A percentile compares a stretch with the other conserved stretches of the same genome.
Conservation (phyloP, 2,329 filamentous ascomycete species). For the Bipolaris victoriae region DNA sequence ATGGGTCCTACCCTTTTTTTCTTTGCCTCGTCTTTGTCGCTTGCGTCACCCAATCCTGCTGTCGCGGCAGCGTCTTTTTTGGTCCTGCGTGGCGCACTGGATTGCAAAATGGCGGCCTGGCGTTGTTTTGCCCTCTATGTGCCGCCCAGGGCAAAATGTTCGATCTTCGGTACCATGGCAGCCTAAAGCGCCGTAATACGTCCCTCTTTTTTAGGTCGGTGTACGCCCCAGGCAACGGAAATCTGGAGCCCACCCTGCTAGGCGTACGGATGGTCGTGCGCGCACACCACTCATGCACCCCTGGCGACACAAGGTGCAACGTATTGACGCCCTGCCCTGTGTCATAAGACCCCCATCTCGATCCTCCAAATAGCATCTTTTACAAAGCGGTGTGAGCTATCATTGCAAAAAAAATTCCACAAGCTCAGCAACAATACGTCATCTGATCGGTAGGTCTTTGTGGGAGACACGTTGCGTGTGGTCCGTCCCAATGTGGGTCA, state of each 20-base stretch:
- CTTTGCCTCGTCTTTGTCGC: conserved; percentile 17
- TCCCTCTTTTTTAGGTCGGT: conserved; percentile 14
- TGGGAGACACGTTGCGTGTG: conserved; percentile 27
- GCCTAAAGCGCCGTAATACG: conserved; percentile 6
- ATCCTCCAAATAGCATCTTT: conserved; percentile 15
- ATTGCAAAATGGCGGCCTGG: conserved; percentile 15
- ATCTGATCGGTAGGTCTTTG: conserved; percentile 14
- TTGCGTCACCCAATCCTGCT: conserved; percentile 15
- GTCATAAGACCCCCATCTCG: background rate
- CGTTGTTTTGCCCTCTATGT: background rate
- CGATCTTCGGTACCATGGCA: conserved; percentile 18
- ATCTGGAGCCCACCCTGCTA: conserved; percentile 17
- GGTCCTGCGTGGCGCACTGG: conserved; percentile 19
- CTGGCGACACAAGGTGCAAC: conserved; percentile 10
- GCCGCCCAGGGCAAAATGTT: conserved; percentile 19
- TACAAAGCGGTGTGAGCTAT: conserved; percentile 23
- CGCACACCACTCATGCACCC: conserved; percentile 12
- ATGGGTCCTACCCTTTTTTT: conserved; percentile 10
- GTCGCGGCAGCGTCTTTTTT: conserved; percentile 16
- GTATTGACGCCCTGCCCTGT: conserved; percentile 8
- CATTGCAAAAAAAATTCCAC: conserved; percentile 3
- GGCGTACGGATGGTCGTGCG: conserved; percentile 17
- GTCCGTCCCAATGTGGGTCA: conserved; percentile 21
- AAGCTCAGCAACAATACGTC: conserved; percentile 16
- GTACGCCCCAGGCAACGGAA: conserved; percentile 20